Conservation (phyloP, 805 yeast species). For the Kluyveromyces starmeri region DNA sequence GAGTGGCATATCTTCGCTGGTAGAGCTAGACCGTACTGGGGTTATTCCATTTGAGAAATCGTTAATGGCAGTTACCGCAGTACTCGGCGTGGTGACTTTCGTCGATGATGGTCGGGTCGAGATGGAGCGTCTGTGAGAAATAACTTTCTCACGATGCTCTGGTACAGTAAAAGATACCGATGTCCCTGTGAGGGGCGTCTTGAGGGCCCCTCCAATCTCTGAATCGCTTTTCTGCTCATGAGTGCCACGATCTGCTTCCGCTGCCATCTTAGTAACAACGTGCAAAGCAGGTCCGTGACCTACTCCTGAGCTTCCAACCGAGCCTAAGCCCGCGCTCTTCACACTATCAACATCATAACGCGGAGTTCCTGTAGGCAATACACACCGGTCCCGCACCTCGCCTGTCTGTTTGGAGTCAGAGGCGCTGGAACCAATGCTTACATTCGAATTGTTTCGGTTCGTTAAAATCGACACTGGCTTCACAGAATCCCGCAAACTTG, state of each 20-base stretch:
- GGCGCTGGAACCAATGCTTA: conserved; percentile 1
- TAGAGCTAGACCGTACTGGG: no score
- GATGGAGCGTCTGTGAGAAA: conserved; percentile 45
- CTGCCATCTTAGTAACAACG: conserved; percentile 4
- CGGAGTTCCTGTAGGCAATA: no score
- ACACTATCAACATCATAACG: no score
- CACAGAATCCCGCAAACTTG: background rate
- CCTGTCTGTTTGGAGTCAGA: background rate
- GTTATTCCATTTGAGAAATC: no score
- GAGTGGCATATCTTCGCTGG: no score
- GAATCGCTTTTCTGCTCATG: background rate
- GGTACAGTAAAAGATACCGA: conserved; percentile 43
- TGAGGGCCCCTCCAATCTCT: background rate
- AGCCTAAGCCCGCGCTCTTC: no score
- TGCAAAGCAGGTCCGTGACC: no score
- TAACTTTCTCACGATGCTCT: conserved; percentile 30
- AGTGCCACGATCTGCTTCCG: background rate
- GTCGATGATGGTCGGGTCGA: conserved; percentile 43
- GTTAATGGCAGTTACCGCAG: no score
- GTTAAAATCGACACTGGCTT: conserved; percentile 11
- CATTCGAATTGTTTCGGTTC: conserved; percentile 4
- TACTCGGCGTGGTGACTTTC: conserved; percentile 13
- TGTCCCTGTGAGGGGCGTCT: conserved; percentile 9
- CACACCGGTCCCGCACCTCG: no score
- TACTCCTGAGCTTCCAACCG: no score